A percentile compares a stretch with the other conserved stretches of the same genome.
Conservation (phyloP, 2,329 filamentous ascomycete species). For the Cladosporium cucumerinum region DNA sequence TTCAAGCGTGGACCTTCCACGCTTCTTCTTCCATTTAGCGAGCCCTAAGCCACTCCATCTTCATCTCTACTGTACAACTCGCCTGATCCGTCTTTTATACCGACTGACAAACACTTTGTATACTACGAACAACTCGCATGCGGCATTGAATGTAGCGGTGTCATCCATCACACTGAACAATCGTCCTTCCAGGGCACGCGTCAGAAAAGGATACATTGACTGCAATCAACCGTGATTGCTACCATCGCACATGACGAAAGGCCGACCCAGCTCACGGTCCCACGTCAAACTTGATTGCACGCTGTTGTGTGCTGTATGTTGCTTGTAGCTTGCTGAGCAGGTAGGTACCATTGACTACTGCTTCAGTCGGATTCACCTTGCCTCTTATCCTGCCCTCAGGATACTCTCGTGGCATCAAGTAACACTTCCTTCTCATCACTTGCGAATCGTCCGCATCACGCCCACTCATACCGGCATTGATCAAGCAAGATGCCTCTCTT, state of each 20-base stretch:
- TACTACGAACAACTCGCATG: neutral
- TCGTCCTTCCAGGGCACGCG: neutral
- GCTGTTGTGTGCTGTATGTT: neutral
- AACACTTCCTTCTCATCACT: neutral
- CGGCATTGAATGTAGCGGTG: neutral
- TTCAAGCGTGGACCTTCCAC: constrained; percentile 1
- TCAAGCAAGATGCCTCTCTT: constrained; percentile 36
- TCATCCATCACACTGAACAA: neutral
- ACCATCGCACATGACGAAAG: constrained; percentile 5
- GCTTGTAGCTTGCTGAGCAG: neutral
- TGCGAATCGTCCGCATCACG: neutral
- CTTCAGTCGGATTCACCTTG: neutral
- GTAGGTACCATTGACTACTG: neutral
- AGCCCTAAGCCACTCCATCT: neutral
- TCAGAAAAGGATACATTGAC: neutral
- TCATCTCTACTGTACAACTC: neutral
- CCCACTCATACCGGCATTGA: neutral
- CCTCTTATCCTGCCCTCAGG: neutral
- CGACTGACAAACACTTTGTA: neutral
- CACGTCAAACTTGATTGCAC: neutral
- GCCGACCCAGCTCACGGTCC: neutral
- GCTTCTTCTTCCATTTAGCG: neutral
- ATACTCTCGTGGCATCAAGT: neutral
- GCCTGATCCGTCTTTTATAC: neutral
- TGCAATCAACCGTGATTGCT: neutral